phyloP scores from a whole-genome alignment of 2,329 filamentous ascomycete genomes.

The Colletotrichum truncatum region DNA sequence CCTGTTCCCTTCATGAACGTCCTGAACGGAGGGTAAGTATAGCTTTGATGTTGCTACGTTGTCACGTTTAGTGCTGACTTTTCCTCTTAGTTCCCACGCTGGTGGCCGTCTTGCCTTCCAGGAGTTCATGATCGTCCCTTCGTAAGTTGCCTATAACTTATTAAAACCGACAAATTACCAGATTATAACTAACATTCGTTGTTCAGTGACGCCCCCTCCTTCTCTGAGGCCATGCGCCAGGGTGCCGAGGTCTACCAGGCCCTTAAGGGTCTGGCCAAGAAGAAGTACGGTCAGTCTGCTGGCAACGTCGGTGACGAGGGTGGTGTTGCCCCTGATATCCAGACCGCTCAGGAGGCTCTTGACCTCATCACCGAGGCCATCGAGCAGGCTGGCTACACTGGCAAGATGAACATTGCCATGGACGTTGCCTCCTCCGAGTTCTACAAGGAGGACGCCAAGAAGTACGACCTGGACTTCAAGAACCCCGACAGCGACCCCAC shows the following conservation, averaged over 20 bases:
- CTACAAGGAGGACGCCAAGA: slow-evolving; percentile 97
- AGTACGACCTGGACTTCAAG: slow-evolving; percentile 99
- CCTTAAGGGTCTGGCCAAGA: slow-evolving; percentile 96
- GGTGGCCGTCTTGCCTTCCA: slow-evolving; percentile 96
- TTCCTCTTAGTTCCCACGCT: slow-evolving; percentile 78
- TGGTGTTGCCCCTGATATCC: slow-evolving; percentile 98
- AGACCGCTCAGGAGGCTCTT: slow-evolving; percentile 95
- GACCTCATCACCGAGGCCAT: slow-evolving; percentile 96
- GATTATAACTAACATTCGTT: neutral
- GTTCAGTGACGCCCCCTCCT: slow-evolving; percentile 79
- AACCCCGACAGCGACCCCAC: slow-evolving; percentile 94
- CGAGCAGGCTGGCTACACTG: slow-evolving; percentile 93
- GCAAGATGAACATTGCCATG: slow-evolving; percentile 98
- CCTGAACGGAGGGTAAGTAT: slow-evolving; percentile 77
- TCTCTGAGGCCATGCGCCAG: slow-evolving; percentile 96
- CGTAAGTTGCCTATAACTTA: slow-evolving; percentile 56
- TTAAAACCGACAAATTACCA: neutral
- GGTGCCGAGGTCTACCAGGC: slow-evolving; percentile 98
- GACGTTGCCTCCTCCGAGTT: slow-evolving; percentile 99
- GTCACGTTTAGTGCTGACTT: neutral
- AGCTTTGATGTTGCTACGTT: too few species aligned
- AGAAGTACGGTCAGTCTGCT: slow-evolving; percentile 98
- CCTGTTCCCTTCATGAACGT: slow-evolving; percentile 96
- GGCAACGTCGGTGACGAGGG: slow-evolving; percentile 99
- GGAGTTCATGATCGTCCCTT: slow-evolving; percentile 95